Evolutionary conservation across 495 filamentous ascomycete genomes (phyloP).

Genomic region (Trichoderma asperelloides): DNA sequence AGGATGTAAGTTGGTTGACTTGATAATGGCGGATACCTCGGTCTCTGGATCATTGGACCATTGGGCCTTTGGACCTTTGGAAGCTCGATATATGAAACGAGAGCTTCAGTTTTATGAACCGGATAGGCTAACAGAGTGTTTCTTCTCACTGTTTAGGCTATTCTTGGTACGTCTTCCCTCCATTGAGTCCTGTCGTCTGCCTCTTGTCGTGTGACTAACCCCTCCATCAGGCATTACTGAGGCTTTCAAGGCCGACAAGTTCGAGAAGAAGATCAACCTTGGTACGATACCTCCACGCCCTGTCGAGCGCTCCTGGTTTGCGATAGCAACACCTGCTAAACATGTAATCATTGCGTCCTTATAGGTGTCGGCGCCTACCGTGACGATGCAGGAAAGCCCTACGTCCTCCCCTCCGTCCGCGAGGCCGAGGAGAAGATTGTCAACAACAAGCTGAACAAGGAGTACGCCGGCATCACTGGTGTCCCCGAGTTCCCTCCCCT

Average conservation of each 20-base stretch:
- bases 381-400: constrained; percentile 94
- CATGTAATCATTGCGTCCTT: constrained; percentile 7
- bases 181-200: neutral
- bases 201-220: neutral
- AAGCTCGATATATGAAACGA: no score
- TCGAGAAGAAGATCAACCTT: constrained; percentile 93
- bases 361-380: constrained; percentile 73
- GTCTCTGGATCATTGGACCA: neutral
- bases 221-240: constrained; percentile 73
- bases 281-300: constrained; percentile 44
- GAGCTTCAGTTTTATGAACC: neutral
- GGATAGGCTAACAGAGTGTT: neutral
- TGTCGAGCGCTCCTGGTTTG: constrained; percentile 5
- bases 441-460: constrained; percentile 73
- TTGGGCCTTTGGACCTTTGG: no score
- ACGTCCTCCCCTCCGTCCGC: constrained; percentile 88
- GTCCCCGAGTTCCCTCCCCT: constrained; percentile 88
- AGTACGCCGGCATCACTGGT: constrained; percentile 96
- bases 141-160: constrained; percentile 47
- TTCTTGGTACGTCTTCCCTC: constrained; percentile 50
- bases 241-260: constrained; percentile 93
- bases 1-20: constrained; percentile 50
- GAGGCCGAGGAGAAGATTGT: constrained; percentile 83
- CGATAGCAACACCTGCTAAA: constrained; percentile 14
- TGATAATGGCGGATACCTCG: neutral